These are phyloP conservation scores for Sordariomycetes sp. DNA, from an alignment of 2,329 filamentous ascomycete species.

Conservation along the genomic window DNA sequence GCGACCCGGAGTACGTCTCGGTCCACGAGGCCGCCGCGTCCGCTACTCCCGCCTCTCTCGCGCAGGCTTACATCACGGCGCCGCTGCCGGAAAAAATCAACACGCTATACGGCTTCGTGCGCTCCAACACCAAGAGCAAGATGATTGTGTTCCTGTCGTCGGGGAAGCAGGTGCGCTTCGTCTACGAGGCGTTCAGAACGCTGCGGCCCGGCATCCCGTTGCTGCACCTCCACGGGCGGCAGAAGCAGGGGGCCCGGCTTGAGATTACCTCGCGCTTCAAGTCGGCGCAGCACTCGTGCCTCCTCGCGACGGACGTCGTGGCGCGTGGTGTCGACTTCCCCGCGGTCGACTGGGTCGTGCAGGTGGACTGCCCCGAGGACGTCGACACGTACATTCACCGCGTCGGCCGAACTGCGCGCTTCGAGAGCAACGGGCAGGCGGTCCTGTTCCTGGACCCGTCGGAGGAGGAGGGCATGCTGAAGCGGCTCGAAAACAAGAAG, in stretches of 20 bases:
- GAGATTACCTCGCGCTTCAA: slow-evolving; percentile 82
- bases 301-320: slow-evolving; percentile 93
- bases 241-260: slow-evolving; percentile 79
- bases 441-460: slow-evolving; percentile 86
- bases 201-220: slow-evolving; percentile 89
- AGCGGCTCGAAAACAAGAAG: slow-evolving; percentile 74
- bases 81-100: slow-evolving; percentile 82
- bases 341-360: slow-evolving; percentile 96
- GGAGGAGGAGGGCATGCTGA: slow-evolving; percentile 86
- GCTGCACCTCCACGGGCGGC: slow-evolving; percentile 83
- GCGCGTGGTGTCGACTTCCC: slow-evolving; percentile 93
- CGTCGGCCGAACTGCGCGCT: slow-evolving; percentile 87
- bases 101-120: slow-evolving; percentile 84
- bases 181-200: slow-evolving; percentile 85
- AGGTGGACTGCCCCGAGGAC: slow-evolving; percentile 93
- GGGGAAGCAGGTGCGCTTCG: slow-evolving; percentile 91
- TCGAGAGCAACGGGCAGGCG: slow-evolving; percentile 74
- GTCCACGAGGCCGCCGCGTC: slow-evolving; percentile 73
- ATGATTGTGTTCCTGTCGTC: slow-evolving; percentile 93
- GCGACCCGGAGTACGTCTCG: slow-evolving; percentile 87
- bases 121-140: slow-evolving; percentile 81
- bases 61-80: slow-evolving; percentile 84
- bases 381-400: slow-evolving; percentile 96
- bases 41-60: slow-evolving; percentile 71
- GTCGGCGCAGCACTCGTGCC: slow-evolving; percentile 65